Evolutionary conservation across 306 rosid species (phyloP), one percentile per base, ranked within the genome.

Genomic region (Cucurbita ficifolia): DNA sequence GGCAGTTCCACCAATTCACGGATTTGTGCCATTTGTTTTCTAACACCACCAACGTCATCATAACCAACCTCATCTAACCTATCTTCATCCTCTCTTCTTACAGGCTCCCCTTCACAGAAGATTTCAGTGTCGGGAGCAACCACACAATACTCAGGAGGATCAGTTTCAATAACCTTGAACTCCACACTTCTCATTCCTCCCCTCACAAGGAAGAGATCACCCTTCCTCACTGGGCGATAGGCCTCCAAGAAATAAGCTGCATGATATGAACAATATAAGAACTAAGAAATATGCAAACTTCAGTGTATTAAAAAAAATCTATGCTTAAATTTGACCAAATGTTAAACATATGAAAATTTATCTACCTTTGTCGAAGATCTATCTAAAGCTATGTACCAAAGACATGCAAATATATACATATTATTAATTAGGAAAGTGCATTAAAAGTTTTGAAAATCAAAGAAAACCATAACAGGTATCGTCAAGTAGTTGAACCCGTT

Each of bases 111-210:
- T 65, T 78, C 88, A 43, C 89, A 83, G 76, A 85, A 87, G 68
- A 87, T 82, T 77, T 85, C 89, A 3, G 92, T 87, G 76, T 87
- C 88, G 7, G 89, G 88, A 59, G 88, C 84, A 79, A 87, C 85
- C 75, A 85, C 92, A 76, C 89, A 87, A 60, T 83, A 87, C 69
- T 85, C 89, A 52, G 83, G 79, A 18, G 89, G 89, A 75, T 87
- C 89, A 22, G 88, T 87, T 71, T 87, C 92, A 69, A 83, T 80
- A 61, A 87, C 92, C 85, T 87, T 87, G 76, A 87, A 87, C 84
- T 87, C 92, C 17, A 87, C 86, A 80, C 88, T 88, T 83, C 89
- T 72, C 92, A 80, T 88, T 67, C 88, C 92, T 75, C 88, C 89
- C 8, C 88, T 81, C 49, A 88, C 92, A 57, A 88, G 84, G 76